Base-by-base conservation (phyloP, 1,284 basidiomycete species). In the Leccinum variabile region DNA sequence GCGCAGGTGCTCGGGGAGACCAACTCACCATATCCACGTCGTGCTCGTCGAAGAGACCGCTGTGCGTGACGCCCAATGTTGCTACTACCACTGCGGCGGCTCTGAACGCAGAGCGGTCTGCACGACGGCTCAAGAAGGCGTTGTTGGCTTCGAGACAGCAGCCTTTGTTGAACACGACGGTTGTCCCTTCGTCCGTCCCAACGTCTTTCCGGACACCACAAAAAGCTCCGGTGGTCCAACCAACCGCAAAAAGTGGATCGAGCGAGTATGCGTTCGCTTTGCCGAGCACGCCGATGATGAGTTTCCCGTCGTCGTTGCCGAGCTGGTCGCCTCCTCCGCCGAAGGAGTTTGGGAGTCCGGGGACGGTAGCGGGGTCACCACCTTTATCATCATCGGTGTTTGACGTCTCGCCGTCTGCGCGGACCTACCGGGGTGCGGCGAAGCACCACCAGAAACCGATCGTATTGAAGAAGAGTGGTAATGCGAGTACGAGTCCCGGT, bases 1-100 rank as follows among this genome's bases (percentile, higher is more conserved):
- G 67, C 30, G 46, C 68, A 8, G 62, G 66, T 37, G 49, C 67
- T 56, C 75, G 80, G 46, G 44, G 44, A 46, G 84, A 85, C 65
- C 69, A 68, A 41, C 78, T 81, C 25, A 77, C 76, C 5, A 72
- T 79, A 60, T 74, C 76, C 5, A 72, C 78, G 60, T 74, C 73
- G 3, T 46, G 10, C 44, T 70, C 73, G 25, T 66, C 72, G 39
- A 75, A 73, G 62, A 79, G 80, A 57, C 77, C 80, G 0, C 67
- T 77, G 63, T 79, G 81, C 57, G 77, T 87, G 2, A 85, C 86
- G 3, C 86, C 86, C 0, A 81, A 85, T 67, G 83, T 91, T 39
- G 90, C 89, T 0, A 79, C 81, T 6, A 87, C 86, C 3, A 91
- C 91, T 0, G 89, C 90, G 1, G 89, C 89, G 2, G 90, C 91